Base-by-base conservation (phyloP, 2,329 filamentous ascomycete species). In the Stachybotrys chlorohalonatus region DNA sequence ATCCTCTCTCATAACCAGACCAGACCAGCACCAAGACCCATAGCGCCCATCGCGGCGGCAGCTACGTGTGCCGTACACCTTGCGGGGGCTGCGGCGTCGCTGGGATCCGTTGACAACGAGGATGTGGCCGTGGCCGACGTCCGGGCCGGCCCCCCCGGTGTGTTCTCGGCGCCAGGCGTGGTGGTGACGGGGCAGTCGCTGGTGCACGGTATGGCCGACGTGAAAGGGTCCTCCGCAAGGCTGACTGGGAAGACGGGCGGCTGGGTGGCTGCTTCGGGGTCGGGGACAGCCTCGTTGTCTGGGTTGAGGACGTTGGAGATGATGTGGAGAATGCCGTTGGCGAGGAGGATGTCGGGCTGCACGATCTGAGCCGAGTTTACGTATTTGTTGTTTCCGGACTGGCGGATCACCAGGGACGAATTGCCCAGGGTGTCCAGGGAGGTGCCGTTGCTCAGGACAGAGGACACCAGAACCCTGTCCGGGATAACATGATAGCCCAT, bases 401-500 rank as follows among this genome's bases (percentile, higher is more conserved):
- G 69, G 11, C 70, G 67, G 15, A 78, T 62, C 24, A 62, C 67
- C 30, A 81, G 52, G 42, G 73, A 57, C 36, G 66, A 59, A 50
- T 67, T 64, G 17, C 75, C 75, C 1, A 80, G 66, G 0, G 75
- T 76, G 1, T 54, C n/a, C 13, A 71, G 59, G 5, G 55, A 55
- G 7, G 63, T 54, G 49, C 61, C 58, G 56, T 67, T 53, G 70
- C 71, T 59, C 16, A 77, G 66, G 45, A 62, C 56, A 1, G 71
- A 68, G 16, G 77, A 80, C 63, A 83, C 83, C 2, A 76, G 67
- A 1, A 85, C 74, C 7, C 71, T 70, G 53, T 73, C 75, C n/a
- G 76, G 74, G 49, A 89, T 69, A 52, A 88, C 75, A 65, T 90
- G 86, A 69, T 89, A 89, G 31, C 75, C 69, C 39, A 89, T 73